Percentiles rank a stretch among this genome's conserved stretches.
Evolutionary conservation across 352 stramenopile genomes (phyloP).

Genomic region (Globisporangium ultimum): DNA sequence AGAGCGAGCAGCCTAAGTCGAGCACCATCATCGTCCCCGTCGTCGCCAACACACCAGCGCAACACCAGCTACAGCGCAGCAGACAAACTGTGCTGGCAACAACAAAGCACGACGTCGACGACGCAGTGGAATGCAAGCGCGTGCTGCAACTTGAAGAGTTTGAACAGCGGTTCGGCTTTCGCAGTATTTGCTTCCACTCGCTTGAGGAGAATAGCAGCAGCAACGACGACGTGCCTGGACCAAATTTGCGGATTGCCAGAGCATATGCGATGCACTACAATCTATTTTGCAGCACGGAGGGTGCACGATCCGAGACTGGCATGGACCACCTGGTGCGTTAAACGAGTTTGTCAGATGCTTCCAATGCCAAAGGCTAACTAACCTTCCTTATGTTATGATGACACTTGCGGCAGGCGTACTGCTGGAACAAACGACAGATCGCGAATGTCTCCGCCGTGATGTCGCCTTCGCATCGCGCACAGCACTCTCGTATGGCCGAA

Average conservation of each 20-base stretch:
- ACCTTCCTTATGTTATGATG: too few species aligned
- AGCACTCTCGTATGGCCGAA: conserved; percentile 7
- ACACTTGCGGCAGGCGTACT: conserved; percentile 28
- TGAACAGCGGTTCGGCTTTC: conserved; percentile 8
- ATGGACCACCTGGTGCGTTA: conserved; percentile 24
- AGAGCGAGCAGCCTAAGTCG: conserved; percentile 18
- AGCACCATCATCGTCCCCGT: conserved; percentile 31
- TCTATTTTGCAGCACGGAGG: conserved; percentile 23
- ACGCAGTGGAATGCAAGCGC: not conserved
- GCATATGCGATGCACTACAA: conserved; percentile 13
- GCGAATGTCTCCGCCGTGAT: conserved; percentile 6
- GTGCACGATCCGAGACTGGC: conserved; percentile 12
- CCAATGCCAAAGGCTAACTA: too few species aligned
- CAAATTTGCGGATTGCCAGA: not conserved
- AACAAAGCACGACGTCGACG: too few species aligned
- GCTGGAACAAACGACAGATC: conserved; percentile 31
- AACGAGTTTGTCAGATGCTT: not conserved
- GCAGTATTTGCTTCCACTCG: conserved; percentile 25
- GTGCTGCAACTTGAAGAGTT: conserved; percentile 16
- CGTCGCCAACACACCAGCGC: not conserved
- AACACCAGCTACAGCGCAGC: conserved; percentile 6
- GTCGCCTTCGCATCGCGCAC: conserved; percentile 22
- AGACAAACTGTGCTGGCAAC: not conserved
- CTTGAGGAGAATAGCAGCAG: not conserved
- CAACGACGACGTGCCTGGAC: not conserved